phyloP scores from a whole-genome alignment of 2,329 filamentous ascomycete species.

The Thelonectria discophora region DNA sequence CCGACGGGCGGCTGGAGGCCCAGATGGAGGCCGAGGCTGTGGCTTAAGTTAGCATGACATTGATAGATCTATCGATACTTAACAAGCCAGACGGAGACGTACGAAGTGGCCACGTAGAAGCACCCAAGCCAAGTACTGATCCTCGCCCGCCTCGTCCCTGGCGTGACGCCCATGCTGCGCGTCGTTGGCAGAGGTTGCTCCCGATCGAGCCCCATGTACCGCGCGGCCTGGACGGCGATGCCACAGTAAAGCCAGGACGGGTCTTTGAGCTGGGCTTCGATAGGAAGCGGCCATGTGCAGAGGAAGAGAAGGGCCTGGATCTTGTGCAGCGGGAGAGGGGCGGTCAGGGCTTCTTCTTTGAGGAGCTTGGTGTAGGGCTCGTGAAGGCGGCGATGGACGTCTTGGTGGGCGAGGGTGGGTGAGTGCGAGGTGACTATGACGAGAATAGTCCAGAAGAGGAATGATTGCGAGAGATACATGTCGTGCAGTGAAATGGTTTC shows the following conservation, averaged over 20 bases:
- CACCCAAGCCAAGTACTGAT: constrained; percentile 31
- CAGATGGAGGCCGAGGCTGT: constrained; percentile 28
- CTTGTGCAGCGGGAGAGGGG: constrained; percentile 29
- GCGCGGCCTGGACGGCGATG: constrained; percentile 29
- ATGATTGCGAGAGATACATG: constrained; percentile 14
- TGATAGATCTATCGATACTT: too few relatives aligned
- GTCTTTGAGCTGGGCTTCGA: constrained; percentile 22
- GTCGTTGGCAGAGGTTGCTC: constrained; percentile 27
- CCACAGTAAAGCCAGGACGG: constrained; percentile 33
- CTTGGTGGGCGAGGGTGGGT: neutral
- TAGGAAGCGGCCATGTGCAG: constrained; percentile 31
- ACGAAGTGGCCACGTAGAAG: constrained; percentile 32
- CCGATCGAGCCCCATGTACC: constrained; percentile 31
- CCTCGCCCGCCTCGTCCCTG: constrained; percentile 22
- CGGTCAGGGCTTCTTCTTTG: constrained; percentile 19
- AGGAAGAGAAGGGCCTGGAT: constrained; percentile 30
- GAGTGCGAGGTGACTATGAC: constrained; percentile 23
- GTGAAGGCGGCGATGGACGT: constrained; percentile 9
- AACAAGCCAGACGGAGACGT: neutral
- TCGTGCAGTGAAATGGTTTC: constrained; percentile 12
- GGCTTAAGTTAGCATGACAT: neutral
- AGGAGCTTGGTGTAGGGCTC: constrained; percentile 21
- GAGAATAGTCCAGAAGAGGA: constrained; percentile 36
- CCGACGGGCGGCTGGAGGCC: constrained; percentile 26
- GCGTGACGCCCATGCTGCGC: constrained; percentile 23